phyloP scores from a whole-genome alignment of 192 early-diverging fungal species.

The Coemansia sp. region DNA sequence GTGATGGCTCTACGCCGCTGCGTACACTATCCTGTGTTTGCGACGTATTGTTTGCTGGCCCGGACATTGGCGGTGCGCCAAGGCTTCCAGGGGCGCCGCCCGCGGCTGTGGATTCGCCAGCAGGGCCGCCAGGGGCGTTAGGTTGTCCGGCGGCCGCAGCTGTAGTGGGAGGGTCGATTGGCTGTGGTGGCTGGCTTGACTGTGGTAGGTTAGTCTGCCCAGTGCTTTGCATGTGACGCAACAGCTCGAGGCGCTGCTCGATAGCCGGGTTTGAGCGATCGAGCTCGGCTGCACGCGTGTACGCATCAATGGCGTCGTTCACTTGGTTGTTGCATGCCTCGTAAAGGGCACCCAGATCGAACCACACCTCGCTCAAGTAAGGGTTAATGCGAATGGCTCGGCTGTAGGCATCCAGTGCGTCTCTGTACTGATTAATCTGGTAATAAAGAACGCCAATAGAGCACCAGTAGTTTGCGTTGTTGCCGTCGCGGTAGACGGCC shows the following conservation, averaged over 20 bases:
- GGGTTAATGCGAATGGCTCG: slow-evolving; percentile 92
- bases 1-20: slow-evolving; percentile 16
- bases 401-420: slow-evolving; percentile 96
- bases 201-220: slow-evolving; percentile 37
- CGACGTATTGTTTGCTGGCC: slow-evolving; percentile 8
- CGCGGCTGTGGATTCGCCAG: slow-evolving; percentile 28
- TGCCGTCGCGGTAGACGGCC: slow-evolving; percentile 89
- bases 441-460: slow-evolving; percentile 98
- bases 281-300: slow-evolving; percentile 86
- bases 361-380: slow-evolving; percentile 96
- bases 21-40: slow-evolving; percentile 24
- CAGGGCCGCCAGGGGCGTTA: slow-evolving; percentile 51
- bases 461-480: slow-evolving; percentile 97
- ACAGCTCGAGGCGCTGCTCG: slow-evolving; percentile 67
- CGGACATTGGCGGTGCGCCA: slow-evolving; percentile 40
- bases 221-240: slow-evolving; percentile 49
- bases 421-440: slow-evolving; percentile 90
- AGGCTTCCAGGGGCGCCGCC: slow-evolving; percentile 43
- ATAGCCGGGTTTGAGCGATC: slow-evolving; percentile 87
- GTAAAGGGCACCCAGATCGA: slow-evolving; percentile 93
- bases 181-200: slow-evolving; percentile 31
- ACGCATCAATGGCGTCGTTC: slow-evolving; percentile 95
- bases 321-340: slow-evolving; percentile 98
- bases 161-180: slow-evolving; percentile 44
- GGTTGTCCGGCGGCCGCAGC: slow-evolving; percentile 39